Base-by-base conservation (phyloP, 768 basidiomycete genomes). In the Tricholoma matsutake region DNA sequence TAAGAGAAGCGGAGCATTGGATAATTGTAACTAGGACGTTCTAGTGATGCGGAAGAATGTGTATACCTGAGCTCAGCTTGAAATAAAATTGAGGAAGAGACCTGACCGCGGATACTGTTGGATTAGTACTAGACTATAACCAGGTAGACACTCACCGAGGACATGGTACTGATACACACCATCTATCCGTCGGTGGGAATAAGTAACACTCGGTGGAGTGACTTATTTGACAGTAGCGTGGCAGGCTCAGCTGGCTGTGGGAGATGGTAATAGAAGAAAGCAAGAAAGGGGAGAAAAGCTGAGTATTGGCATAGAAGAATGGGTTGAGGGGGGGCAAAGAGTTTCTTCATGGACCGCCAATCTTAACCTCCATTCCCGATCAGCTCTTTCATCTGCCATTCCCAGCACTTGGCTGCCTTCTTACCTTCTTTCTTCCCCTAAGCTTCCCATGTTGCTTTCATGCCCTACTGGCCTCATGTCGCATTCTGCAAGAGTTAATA, bases 1-100 rank as follows among this genome's bases (percentile, higher is more conserved):
- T 61, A 60, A 54, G 68, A 58, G 64, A 63, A 65, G 62, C 43
- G 54, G 53, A 58, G 54, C 61, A 62, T 61, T 45, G 54, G 49
- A 55, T 56, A 62, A 54, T 63, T 63, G 62, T 63, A 31, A 58
- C 47, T 41, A 28, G 45, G 14, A 34, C 31, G 54, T 57, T 35
- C 47, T 53, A 53, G 51, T 18, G 51, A 32, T 32, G 51, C 31
- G 51, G 51, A 29, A 53, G 51, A 31, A 31, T 31, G 28, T 32
- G 29, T 29, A 53, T 20, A 14, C 43, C 56, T 41, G 56, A 28
- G 28, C 29, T 53, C 51, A 53, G 51, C 31, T 56, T 56, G 11
- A 56, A 39, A 41, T 43, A 56, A 56, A 31, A 25, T 56, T 56
- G 56, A 9, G 20, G 22, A 13, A 28, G 41, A 20, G 39, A 37